Evolutionary conservation across 2,329 filamentous ascomycete genomes (phyloP).

Genomic region (Calonectria naviculata): DNA sequence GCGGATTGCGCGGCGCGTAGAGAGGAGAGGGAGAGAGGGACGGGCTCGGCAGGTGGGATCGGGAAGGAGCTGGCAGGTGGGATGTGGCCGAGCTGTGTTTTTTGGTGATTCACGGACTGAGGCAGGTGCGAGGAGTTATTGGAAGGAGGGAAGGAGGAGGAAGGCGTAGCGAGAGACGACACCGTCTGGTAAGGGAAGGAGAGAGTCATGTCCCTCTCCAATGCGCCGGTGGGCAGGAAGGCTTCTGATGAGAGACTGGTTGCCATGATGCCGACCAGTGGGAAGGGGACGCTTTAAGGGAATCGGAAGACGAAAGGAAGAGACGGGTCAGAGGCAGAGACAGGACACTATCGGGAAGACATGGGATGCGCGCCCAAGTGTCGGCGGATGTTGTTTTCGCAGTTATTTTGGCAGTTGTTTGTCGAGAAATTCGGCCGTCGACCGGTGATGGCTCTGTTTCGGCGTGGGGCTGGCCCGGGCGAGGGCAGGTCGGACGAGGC

Average conservation of each 20-base stretch:
- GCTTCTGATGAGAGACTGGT: conserved; percentile 39
- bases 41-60: conserved; percentile 22
- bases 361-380: neutral
- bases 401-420: neutral
- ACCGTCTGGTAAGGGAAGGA: conserved; percentile 29
- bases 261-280: conserved; percentile 36
- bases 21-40: conserved; percentile 39
- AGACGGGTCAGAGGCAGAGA: neutral
- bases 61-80: conserved; percentile 38
- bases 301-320: neutral
- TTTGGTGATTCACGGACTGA: conserved; percentile 32
- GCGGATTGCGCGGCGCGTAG: conserved; percentile 36
- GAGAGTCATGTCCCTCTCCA: conserved; percentile 34
- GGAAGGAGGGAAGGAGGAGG: conserved; percentile 32
- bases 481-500: neutral
- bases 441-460: neutral
- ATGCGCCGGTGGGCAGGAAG: conserved; percentile 42
- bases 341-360: neutral
- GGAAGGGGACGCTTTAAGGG: neutral
- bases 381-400: neutral
- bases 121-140: conserved; percentile 36
- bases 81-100: conserved; percentile 30
- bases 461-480: neutral
- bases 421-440: neutral
- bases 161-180: conserved; percentile 28